Base-by-base conservation (phyloP, 2,329 filamentous ascomycete species). In the Penicillium paneum region DNA sequence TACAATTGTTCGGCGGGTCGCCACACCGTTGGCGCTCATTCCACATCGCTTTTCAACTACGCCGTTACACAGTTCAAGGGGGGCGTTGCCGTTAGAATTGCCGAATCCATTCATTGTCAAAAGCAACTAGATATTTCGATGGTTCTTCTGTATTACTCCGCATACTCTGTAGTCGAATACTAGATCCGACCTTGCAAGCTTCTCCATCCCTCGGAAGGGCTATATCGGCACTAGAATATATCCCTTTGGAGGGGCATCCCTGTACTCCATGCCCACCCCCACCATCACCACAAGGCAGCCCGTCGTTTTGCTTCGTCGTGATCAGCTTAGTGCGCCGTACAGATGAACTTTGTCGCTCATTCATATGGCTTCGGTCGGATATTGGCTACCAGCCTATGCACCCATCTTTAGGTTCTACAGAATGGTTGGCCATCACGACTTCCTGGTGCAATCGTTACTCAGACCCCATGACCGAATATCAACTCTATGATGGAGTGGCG, bases 401-500 rank as follows among this genome's bases (percentile, higher is more conserved):
- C n/a, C 15, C 12, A 26, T 44, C 44, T 29, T 34, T 54, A 28
- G 32, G 31, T 54, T 44, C 39, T 34, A 19, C 15, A 44, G 24
- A 38, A 39, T 50, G 52, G 52, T 50, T 54, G 52, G 52, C 26
- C 24, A 21, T 43, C 31, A 26, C 45, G 17, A 31, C 44, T 46
- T 52, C 17, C 8, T 29, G 34, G 28, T 32, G 19, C 19, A 44
- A 54, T 54, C 39, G 44, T 26, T 52, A 47, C 40, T 17, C 13
- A 29, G 45, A 21, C 15, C 51, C 19, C 45, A 54, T 54, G 52
- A 54, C 52, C 52, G n/a, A 46, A 44, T 39, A 44, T 50, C 46
- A 50, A 40, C 39, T 54, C 52, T 50, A 54, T 49, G 45, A 48
- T 48, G 43, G 42, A 54, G 45, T 54, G 52, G 52, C 52, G 52